These are phyloP conservation scores for Blastobotrys aristatus DNA, from an alignment of 1,139 yeast genomes.

Conservation along the genomic window DNA sequence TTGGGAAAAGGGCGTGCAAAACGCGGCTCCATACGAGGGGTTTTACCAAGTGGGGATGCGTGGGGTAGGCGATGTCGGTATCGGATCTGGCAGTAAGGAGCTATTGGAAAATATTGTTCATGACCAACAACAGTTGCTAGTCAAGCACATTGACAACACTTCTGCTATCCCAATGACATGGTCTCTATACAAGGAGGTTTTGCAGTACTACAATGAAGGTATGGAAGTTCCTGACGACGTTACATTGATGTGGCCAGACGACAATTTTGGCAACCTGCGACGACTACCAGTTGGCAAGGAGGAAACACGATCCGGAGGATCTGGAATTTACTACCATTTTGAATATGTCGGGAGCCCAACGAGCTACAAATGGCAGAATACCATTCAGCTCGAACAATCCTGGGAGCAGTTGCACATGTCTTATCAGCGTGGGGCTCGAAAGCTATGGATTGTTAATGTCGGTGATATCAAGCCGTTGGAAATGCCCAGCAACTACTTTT, in stretches of 20 bases:
- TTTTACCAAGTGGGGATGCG: conserved; percentile 21
- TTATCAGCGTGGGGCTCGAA: conserved; percentile 17
- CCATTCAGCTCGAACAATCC: conserved; percentile 19
- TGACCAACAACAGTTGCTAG: conserved; percentile 18
- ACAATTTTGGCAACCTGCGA: conserved; percentile 24
- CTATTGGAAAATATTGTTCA: conserved; percentile 17
- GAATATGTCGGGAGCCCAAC: conserved; percentile 24
- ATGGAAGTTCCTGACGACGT: conserved; percentile 23
- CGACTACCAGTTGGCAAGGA: conserved; percentile 20
- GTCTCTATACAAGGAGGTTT: conserved; percentile 23
- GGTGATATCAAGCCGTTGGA: conserved; percentile 24
- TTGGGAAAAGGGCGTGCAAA: conserved; percentile 17
- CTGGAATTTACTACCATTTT: conserved; percentile 23
- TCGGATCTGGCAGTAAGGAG: conserved; percentile 19
- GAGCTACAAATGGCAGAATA: conserved; percentile 22
- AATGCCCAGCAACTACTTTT: conserved; percentile 20
- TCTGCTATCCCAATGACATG: conserved; percentile 21
- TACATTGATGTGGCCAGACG: conserved; percentile 22
- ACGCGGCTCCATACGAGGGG: conserved; percentile 20
- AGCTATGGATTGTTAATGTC: conserved; percentile 23
- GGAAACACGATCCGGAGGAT: conserved; percentile 18
- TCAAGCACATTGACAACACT: conserved; percentile 11
- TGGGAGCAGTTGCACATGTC: conserved; percentile 22
- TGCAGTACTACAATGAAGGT: conserved; percentile 21
- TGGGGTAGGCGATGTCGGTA: conserved; percentile 21